A percentile compares a stretch with the other conserved stretches of the same genome.
Conservation (phyloP, 257 asterid genomes). For the Penstemon eatonii region DNA sequence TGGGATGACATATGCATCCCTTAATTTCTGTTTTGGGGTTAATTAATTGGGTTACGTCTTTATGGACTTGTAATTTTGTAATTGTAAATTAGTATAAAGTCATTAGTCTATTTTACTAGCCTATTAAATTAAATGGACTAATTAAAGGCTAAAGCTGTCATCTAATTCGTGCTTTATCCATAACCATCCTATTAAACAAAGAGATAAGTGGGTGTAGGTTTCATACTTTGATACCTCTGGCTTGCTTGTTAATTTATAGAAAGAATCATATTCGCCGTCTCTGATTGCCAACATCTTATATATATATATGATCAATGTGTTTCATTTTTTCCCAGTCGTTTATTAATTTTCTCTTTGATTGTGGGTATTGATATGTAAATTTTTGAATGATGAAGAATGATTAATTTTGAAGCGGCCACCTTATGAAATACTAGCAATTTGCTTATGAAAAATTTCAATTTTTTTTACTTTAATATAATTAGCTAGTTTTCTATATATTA, state of each 20-base stretch:
- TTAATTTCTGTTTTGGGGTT: neutral
- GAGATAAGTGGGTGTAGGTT: constrained; percentile 14
- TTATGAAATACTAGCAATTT: too few species aligned
- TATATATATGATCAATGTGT: too few species aligned
- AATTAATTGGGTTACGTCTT: constrained; percentile 22
- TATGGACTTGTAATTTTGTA: neutral
- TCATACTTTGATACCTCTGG: constrained; percentile 1
- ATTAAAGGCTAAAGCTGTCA: constrained; percentile 15
- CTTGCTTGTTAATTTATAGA: constrained; percentile 22
- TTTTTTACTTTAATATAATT: too few species aligned
- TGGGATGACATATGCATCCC: constrained; percentile 28
- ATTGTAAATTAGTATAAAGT: neutral
- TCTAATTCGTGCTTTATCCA: constrained; percentile 29
- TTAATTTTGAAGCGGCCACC: too few species aligned
- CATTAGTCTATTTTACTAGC: neutral
- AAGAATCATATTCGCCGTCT: constrained; percentile 32
- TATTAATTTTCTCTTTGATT: too few species aligned
- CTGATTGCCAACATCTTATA: constrained; percentile 5
- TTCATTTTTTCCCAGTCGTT: too few species aligned
- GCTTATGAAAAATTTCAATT: too few species aligned
- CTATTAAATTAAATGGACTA: neutral
- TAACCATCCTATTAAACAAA: constrained; percentile 21
- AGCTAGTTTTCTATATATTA: too few species aligned
- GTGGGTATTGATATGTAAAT: too few species aligned
- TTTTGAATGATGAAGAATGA: too few species aligned